Base-by-base conservation (phyloP, 331 rosid genomes). In the Stylosanthes scabra region DNA sequence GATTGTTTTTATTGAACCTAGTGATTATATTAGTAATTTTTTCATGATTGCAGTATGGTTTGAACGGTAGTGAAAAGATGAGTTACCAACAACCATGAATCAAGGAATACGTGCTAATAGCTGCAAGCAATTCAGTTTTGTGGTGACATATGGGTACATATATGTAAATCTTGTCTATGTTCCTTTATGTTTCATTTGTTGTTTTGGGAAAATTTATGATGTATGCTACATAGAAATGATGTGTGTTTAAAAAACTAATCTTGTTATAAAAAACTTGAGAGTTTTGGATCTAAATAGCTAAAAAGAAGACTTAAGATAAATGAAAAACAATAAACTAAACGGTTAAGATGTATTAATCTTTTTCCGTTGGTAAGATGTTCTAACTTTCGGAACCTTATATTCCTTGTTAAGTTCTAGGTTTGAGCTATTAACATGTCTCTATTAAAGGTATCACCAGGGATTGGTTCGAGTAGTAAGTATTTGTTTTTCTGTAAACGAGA, bases 21-120 rank as follows among this genome's bases (percentile, higher is more conserved):
- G 55, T 51, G 47, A 41, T 55, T 63, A 73, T 40, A 45, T 61
- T 11, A 72, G 63, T 77, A 64, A 84, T 60, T 39, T 66, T 74
- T 80, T 58, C 58, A 31, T 77, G 20, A 65, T 54, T 87, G 89
- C 97, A 91, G 99, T 87, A 94, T 16, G 96, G 96, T 77, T 73
- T 91, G 80, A 88, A 65, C 86, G 68, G 80, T 16, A 77, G 80
- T 41, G 93, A 89, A 13, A 81, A 74, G 63, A 29, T 71, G 63
- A 84, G 70, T 78, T 72, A 14, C 78, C 72, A 14, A 40, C 75
- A 68, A 69, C 71, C 59, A 60, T 67, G 77, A 83, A 70, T 58
- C 45, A 62, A 50, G 76, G 82, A 76, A 66, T 71, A 74, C 58
- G 41, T 51, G 63, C 75, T 31, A 29, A 58, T 20, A 57, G 71